Evolutionary conservation across 106 monocot genomes (phyloP).

Genomic region (Alisma plantagoaquatica): DNA sequence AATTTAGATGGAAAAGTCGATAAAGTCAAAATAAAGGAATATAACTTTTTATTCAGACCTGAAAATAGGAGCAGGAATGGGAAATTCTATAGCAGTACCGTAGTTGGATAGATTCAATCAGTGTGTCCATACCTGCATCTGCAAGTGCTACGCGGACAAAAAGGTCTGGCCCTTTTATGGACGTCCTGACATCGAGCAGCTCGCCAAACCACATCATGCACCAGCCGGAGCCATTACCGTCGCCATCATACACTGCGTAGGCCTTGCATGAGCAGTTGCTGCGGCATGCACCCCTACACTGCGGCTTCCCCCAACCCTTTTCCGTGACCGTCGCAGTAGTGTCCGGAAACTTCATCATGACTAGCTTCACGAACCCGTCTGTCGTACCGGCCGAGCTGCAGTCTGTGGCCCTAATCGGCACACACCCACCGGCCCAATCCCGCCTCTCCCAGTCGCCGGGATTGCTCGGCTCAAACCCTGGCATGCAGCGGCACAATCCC

Average conservation of each 20-base stretch:
- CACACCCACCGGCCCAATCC: neutral
- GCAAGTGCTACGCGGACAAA: neutral
- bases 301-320: conserved; percentile 16
- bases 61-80: too few species aligned
- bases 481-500: conserved; percentile 16
- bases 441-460: neutral
- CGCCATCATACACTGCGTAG: too few species aligned
- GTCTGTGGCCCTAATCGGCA: neutral
- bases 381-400: neutral
- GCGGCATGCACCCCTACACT: conserved; percentile 28
- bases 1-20: too few species aligned
- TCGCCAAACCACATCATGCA: conserved; percentile 12
- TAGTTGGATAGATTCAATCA: too few species aligned
- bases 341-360: conserved; percentile 14
- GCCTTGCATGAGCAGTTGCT: conserved; percentile 22
- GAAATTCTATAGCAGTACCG: too few species aligned
- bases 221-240: neutral
- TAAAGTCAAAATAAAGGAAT: too few species aligned
- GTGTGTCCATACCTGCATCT: too few species aligned
- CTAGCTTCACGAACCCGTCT: neutral
- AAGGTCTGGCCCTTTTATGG: neutral
- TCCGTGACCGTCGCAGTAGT: conserved; percentile 12
- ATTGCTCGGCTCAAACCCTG: conserved; percentile 19
- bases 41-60: too few species aligned
- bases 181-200: neutral